phyloP scores from a whole-genome alignment of 257 asterid genomes.

The Rhazya stricta region DNA sequence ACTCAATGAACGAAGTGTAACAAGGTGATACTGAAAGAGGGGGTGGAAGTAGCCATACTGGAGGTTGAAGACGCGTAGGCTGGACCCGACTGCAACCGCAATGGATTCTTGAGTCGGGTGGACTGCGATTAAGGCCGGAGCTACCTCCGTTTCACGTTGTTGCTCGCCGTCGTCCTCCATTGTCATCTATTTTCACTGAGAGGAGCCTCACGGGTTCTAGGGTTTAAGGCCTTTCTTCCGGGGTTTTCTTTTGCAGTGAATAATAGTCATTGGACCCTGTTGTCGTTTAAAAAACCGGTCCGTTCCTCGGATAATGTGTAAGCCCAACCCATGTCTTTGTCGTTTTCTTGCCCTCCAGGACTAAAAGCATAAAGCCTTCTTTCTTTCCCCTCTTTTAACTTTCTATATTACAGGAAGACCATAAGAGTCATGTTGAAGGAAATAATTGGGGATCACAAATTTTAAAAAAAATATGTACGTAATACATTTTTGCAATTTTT shows the following conservation, averaged over 20 bases:
- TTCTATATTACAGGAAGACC: no score
- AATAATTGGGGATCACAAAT: no score
- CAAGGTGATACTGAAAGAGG: not conserved
- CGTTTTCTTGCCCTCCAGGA: no score
- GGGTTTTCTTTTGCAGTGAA: not conserved
- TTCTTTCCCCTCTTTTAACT: no score
- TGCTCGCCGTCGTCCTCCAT: conserved; percentile 76
- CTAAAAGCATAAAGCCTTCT: no score
- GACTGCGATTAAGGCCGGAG: conserved; percentile 75
- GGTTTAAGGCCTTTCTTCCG: conserved; percentile 10
- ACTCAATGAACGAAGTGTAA: not conserved
- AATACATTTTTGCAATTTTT: no score
- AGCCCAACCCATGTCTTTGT: not conserved
- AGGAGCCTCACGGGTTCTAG: not conserved
- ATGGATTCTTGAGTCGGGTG: conserved; percentile 60
- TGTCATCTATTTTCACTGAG: not conserved
- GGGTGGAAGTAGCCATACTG: conserved; percentile 30
- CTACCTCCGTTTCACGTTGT: conserved; percentile 65
- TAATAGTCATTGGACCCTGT: not conserved
- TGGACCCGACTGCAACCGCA: conserved; percentile 62
- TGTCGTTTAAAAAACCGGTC: not conserved
- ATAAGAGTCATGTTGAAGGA: no score
- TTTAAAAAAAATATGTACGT: no score
- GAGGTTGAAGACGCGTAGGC: conserved; percentile 70
- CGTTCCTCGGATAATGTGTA: not conserved